These are phyloP conservation scores for Aristolochia californica DNA, from an alignment of 164 flowering plant genomes.

Conservation along the genomic window DNA sequence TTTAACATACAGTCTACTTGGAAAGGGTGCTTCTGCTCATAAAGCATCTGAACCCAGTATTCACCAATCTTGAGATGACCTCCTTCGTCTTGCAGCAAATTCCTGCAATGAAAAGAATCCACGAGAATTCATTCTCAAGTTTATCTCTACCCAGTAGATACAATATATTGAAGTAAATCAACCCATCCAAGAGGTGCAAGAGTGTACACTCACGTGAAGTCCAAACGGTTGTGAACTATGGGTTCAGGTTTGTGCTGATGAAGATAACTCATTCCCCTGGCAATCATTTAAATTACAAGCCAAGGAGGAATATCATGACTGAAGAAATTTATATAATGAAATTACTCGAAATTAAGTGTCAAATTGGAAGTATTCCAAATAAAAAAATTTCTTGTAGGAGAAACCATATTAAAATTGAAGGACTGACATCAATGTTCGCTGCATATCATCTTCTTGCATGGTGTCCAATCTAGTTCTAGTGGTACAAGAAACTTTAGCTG, in stretches of 20 bases:
- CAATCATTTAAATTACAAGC: neutral
- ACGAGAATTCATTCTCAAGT: neutral
- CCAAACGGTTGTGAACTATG: constrained; percentile 45
- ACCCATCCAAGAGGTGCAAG: neutral
- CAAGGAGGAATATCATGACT: neutral
- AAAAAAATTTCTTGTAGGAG: too few relatives aligned
- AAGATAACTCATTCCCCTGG: constrained; percentile 67
- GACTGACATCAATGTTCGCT: too few relatives aligned
- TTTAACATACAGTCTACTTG: constrained; percentile 17
- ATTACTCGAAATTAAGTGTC: too few relatives aligned
- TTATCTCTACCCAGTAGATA: neutral
- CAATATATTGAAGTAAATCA: neutral
- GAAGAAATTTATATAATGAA: too few relatives aligned
- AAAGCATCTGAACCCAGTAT: constrained; percentile 57
- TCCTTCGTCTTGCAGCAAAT: constrained; percentile 47
- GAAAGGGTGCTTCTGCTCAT: constrained; percentile 23
- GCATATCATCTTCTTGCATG: too few relatives aligned
- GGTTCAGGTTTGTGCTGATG: constrained; percentile 51
- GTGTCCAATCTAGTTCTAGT: too few relatives aligned
- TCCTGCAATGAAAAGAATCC: constrained; percentile 17
- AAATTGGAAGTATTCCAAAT: too few relatives aligned
- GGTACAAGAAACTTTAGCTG: too few relatives aligned
- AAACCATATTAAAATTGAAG: too few relatives aligned
- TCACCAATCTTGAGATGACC: constrained; percentile 60
- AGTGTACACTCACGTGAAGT: constrained; percentile 21